phyloP scores from a whole-genome alignment of 192 early-diverging fungal genomes.

The Chytriomyces sp. region DNA sequence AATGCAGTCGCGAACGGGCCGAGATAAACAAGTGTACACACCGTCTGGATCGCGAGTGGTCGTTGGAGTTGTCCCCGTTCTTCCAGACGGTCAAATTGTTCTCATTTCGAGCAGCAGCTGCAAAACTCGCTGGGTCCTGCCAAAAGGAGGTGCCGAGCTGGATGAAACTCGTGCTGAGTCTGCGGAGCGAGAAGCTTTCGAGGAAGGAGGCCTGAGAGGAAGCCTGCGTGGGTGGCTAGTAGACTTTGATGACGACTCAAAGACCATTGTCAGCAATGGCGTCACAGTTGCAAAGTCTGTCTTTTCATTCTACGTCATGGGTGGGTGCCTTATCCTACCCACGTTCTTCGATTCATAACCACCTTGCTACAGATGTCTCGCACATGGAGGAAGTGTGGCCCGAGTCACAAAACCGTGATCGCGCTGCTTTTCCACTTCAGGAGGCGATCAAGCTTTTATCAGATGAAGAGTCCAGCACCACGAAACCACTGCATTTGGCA shows the following conservation, averaged over 20 bases:
- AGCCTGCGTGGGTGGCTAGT: neutral
- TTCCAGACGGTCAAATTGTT: slow-evolving; percentile 29
- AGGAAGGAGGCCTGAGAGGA: slow-evolving; percentile 27
- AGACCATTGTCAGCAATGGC: neutral
- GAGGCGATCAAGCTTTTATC: neutral
- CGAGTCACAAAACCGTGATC: neutral
- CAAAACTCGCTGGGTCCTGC: neutral
- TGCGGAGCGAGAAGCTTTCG: slow-evolving; percentile 22
- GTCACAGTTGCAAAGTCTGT: neutral
- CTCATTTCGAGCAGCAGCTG: neutral
- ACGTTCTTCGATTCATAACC: neutral
- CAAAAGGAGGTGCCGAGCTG: slow-evolving; percentile 33
- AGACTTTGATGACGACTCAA: neutral
- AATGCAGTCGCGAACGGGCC: neutral
- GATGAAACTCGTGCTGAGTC: slow-evolving; percentile 16
- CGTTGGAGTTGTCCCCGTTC: slow-evolving; percentile 24
- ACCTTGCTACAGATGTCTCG: slow-evolving; percentile 13
- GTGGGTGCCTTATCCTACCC: neutral
- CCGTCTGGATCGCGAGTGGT: slow-evolving; percentile 9
- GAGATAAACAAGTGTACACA: slow-evolving; percentile 26
- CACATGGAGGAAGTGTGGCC: slow-evolving; percentile 18
- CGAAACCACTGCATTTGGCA: slow-evolving; percentile 15
- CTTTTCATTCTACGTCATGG: slow-evolving; percentile 24
- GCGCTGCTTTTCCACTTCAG: neutral
- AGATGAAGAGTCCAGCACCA: neutral